These are phyloP conservation scores for Zarea fungicola DNA, from an alignment of 2,329 filamentous ascomycete species.

Conservation along the genomic window DNA sequence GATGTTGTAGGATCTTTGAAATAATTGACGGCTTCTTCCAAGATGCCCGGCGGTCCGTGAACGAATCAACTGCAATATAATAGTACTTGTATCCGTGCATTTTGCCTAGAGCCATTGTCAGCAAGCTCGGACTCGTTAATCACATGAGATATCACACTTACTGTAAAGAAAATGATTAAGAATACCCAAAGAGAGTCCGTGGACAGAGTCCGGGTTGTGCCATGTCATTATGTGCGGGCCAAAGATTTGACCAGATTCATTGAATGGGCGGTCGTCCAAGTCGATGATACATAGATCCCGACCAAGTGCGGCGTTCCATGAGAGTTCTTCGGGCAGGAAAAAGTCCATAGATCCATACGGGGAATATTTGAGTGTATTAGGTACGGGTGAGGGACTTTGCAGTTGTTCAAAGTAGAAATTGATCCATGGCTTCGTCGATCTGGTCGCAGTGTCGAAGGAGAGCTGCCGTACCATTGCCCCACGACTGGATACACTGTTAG, in stretches of 20 bases:
- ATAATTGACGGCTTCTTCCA: constrained; percentile 42
- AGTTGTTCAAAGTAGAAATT: constrained; percentile 29
- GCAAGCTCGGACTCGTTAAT: background rate
- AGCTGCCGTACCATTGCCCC: background rate
- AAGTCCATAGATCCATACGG: constrained; percentile 29
- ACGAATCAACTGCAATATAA: constrained; percentile 34
- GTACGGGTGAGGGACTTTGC: constrained; percentile 24
- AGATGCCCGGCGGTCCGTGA: constrained; percentile 37
- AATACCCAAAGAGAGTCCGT: constrained; percentile 35
- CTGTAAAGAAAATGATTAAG: constrained; percentile 42
- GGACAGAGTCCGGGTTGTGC: constrained; percentile 27
- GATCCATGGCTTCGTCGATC: constrained; percentile 23
- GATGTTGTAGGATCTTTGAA: constrained; percentile 36
- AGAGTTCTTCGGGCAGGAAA: constrained; percentile 23
- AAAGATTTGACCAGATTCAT: constrained; percentile 32
- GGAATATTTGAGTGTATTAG: constrained; percentile 23
- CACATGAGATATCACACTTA: constrained; percentile 17
- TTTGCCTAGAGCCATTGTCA: constrained; percentile 25
- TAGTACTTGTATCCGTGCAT: constrained; percentile 45
- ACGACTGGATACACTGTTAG: background rate
- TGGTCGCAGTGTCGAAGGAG: constrained; percentile 7
- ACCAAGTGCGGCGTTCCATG: constrained; percentile 30
- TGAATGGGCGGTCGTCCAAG: constrained; percentile 37
- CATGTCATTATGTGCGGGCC: constrained; percentile 30
- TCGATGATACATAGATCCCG: constrained; percentile 41